phyloP scores from a whole-genome alignment of 2,329 filamentous ascomycete genomes.

The Rhexocercosporidium sp. region DNA sequence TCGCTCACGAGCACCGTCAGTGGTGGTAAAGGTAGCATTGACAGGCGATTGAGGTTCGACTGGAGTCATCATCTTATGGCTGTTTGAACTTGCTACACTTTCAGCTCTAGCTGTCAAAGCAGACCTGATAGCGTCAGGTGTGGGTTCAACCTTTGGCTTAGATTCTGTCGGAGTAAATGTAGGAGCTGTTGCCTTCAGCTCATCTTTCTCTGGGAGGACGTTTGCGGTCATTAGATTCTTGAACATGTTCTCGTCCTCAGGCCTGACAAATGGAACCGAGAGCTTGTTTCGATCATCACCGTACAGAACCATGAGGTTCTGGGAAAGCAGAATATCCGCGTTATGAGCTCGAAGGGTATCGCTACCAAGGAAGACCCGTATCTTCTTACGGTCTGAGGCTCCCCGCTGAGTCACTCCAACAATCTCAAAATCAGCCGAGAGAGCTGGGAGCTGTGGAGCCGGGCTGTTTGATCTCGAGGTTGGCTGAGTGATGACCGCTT shows the following conservation, averaged over 20 bases:
- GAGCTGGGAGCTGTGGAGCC: slow-evolving; percentile 78
- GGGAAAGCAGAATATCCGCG: slow-evolving; percentile 89
- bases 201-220: slow-evolving; percentile 58
- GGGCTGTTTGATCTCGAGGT: slow-evolving; percentile 76
- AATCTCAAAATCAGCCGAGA: slow-evolving; percentile 81
- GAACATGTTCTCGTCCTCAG: slow-evolving; percentile 84
- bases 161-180: slow-evolving; percentile 40
- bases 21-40: slow-evolving; percentile 22
- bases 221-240: slow-evolving; percentile 74
- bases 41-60: slow-evolving; percentile 30
- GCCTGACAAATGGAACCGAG: slow-evolving; percentile 88
- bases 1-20: slow-evolving; percentile 19
- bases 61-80: slow-evolving; percentile 17
- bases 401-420: slow-evolving; percentile 60
- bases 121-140: slow-evolving; percentile 22
- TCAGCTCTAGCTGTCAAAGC: slow-evolving; percentile 18
- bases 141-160: slow-evolving; percentile 32
- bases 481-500: slow-evolving; percentile 81
- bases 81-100: slow-evolving; percentile 20
- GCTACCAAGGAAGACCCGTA: slow-evolving; percentile 89
- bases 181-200: slow-evolving; percentile 54
- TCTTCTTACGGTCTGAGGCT: slow-evolving; percentile 59
- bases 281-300: slow-evolving; percentile 87
- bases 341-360: slow-evolving; percentile 85
- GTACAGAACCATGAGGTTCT: slow-evolving; percentile 86